A percentile compares a stretch with the other conserved stretches of the same genome.
phyloP scores from a whole-genome alignment of 1,284 basidiomycete genomes.

The Coniferiporia sulphurascens region DNA sequence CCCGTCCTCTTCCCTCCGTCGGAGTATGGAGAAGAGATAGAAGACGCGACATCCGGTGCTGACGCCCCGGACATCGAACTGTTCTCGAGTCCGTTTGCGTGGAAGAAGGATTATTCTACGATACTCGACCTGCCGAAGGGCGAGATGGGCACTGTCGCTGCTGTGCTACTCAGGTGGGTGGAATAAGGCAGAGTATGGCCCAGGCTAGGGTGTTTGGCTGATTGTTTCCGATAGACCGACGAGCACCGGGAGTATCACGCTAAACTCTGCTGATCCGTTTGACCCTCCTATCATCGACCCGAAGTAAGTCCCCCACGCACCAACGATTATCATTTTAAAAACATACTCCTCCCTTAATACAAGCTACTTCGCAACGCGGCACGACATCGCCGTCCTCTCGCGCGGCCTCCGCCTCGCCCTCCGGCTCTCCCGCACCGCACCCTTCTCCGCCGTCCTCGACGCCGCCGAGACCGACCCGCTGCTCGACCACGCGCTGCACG shows the following conservation, averaged over 20 bases:
- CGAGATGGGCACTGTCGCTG: constrained; percentile 19
- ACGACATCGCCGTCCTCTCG: constrained; percentile 18
- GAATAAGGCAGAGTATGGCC: too few species aligned
- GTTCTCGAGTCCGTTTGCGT: constrained; percentile 22
- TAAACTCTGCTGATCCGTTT: constrained; percentile 25
- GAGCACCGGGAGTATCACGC: constrained; percentile 19
- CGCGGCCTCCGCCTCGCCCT: constrained; percentile 11
- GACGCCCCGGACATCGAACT: constrained; percentile 30
- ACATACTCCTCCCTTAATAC: background rate
- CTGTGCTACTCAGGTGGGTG: constrained; percentile 19
- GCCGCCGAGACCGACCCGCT: background rate
- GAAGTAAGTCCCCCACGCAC: constrained; percentile 22
- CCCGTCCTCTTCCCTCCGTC: constrained; percentile 23
- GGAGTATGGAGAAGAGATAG: constrained; percentile 16
- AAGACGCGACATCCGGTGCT: constrained; percentile 24
- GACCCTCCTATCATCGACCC: constrained; percentile 25
- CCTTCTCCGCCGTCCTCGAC: constrained; percentile 2
- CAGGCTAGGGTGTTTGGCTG: too few species aligned
- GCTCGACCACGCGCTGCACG: constrained; percentile 7
- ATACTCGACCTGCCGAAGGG: constrained; percentile 13
- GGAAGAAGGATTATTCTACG: background rate
- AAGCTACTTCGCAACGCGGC: constrained; percentile 14
- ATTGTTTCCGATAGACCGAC: constrained; percentile 13
- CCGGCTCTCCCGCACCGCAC: constrained; percentile 7
- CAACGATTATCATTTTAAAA: background rate